Percentiles rank a stretch among this genome's conserved stretches.
These are phyloP conservation scores for Leccinum olivaceopallidum DNA, from an alignment of 768 basidiomycete species.

Conservation along the genomic window DNA sequence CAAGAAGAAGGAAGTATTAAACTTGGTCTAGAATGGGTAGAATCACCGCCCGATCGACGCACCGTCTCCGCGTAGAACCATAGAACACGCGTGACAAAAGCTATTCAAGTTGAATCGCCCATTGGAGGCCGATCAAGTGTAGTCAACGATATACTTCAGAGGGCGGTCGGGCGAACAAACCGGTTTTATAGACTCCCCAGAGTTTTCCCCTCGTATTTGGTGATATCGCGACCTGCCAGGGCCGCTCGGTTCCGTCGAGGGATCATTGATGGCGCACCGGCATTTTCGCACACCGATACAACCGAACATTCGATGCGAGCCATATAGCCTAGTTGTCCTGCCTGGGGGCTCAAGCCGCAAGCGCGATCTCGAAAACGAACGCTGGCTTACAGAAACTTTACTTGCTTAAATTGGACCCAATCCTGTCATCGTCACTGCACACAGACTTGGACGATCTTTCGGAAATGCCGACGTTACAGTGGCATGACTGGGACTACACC, in stretches of 20 bases:
- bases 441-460: neutral
- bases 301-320: neutral
- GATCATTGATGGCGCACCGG: neutral
- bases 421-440: neutral
- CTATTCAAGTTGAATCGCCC: neutral
- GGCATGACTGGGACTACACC: constrained; percentile 7
- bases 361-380: neutral
- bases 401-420: neutral
- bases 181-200: neutral
- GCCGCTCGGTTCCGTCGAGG: neutral
- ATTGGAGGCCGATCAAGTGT: neutral
- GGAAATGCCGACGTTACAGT: neutral
- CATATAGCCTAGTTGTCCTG: neutral
- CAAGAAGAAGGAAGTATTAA: neutral
- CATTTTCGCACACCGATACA: neutral
- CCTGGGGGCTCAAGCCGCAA: neutral
- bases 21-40: neutral
- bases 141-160: neutral
- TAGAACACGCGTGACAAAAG: neutral
- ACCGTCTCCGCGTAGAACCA: neutral
- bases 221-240: neutral
- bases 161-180: neutral
- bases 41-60: neutral
- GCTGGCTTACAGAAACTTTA: neutral
- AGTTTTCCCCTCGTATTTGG: neutral